These are phyloP conservation scores for Lunasporangiospora selenospora DNA, from an alignment of 192 early-diverging fungal species.

Conservation along the genomic window DNA sequence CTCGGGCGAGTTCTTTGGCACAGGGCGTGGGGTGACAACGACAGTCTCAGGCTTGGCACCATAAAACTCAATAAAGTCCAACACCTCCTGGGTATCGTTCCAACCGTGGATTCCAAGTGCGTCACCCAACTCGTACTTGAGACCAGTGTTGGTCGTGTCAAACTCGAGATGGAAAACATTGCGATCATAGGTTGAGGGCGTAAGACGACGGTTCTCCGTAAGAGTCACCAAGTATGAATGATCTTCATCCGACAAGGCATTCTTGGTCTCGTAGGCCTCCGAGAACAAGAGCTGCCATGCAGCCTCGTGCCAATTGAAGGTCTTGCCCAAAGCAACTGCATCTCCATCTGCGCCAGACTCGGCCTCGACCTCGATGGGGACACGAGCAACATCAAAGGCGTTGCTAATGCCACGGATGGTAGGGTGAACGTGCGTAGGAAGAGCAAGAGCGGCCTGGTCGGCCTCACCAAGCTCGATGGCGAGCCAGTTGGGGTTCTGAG, in stretches of 20 bases:
- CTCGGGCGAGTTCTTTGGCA: slow-evolving; percentile 59
- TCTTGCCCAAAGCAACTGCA: slow-evolving; percentile 38
- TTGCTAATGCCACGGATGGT: slow-evolving; percentile 34
- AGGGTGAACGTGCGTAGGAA: slow-evolving; percentile 46
- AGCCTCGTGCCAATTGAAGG: slow-evolving; percentile 60
- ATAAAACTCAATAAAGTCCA: slow-evolving; percentile 76
- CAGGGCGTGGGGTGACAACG: slow-evolving; percentile 56
- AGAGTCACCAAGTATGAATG: slow-evolving; percentile 68
- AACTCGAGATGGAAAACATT: slow-evolving; percentile 98
- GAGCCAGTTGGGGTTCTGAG: slow-evolving; percentile 46
- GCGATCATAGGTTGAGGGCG: slow-evolving; percentile 88
- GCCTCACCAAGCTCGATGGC: slow-evolving; percentile 45
- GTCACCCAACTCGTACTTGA: slow-evolving; percentile 93
- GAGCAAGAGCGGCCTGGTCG: slow-evolving; percentile 27
- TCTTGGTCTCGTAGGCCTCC: slow-evolving; percentile 63
- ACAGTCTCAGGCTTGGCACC: slow-evolving; percentile 71
- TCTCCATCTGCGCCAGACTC: slow-evolving; percentile 27
- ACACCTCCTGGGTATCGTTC: slow-evolving; percentile 80
- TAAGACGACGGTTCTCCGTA: slow-evolving; percentile 83
- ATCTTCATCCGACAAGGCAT: slow-evolving; percentile 69
- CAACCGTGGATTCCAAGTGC: slow-evolving; percentile 93
- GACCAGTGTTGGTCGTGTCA: slow-evolving; percentile 76
- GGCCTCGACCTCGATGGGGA: slow-evolving; percentile 51
- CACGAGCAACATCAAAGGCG: slow-evolving; percentile 28
- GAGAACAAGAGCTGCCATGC: slow-evolving; percentile 75